Base-by-base conservation (phyloP, 768 basidiomycete genomes). In the Pulveroboletus sp. region DNA sequence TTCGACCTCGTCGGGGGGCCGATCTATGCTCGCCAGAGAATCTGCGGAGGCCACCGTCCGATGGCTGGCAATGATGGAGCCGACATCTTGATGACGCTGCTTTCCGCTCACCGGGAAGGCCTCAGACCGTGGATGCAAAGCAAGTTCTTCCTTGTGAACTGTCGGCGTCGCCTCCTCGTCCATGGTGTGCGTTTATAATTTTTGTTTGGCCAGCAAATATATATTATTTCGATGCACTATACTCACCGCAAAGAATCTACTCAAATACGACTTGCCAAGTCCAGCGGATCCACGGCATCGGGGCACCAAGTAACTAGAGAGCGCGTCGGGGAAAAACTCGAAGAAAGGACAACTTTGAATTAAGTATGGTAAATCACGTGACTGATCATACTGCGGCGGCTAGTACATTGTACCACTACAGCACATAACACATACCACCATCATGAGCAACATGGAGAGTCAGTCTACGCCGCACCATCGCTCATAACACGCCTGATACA, bases 361-460 rank as follows among this genome's bases (percentile, higher is more conserved):
- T 20, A 9, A 5, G 25, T 27, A 27, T 9, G 20, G 25, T n/a
- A 19, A 21, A 35, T 42, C 40, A 49, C 40, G 31, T 42, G 40
- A 49, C 27, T 16, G 6, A 11, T 21, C 21, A 21, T 41, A 41
- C 33, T 50, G 43, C 24, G 25, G 43, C 33, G 33, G 32, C 14
- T 32, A 12, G 32, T 27, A n/a, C 29, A 2, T 31, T 12, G 14
- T 32, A 32, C 32, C 25, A n/a, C 16, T 3, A 32, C 43, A 24
- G 14, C 47, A 25, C 25, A 12, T 14, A 29, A 31, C 23, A 16
- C 9, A 31, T 41, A 39, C 41, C 52, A 37, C 36, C 36, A 43
- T 6, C 47, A 90, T 87, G 87, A 88, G 84, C 72, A 85, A 81
- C 68, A 81, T 97, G 57, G 93, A 97, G 72, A 95, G 94, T 92